Percentiles rank a stretch among this genome's conserved stretches.
Evolutionary conservation across 805 yeast species (phyloP).

Genomic region (Starmera dryadoides): DNA sequence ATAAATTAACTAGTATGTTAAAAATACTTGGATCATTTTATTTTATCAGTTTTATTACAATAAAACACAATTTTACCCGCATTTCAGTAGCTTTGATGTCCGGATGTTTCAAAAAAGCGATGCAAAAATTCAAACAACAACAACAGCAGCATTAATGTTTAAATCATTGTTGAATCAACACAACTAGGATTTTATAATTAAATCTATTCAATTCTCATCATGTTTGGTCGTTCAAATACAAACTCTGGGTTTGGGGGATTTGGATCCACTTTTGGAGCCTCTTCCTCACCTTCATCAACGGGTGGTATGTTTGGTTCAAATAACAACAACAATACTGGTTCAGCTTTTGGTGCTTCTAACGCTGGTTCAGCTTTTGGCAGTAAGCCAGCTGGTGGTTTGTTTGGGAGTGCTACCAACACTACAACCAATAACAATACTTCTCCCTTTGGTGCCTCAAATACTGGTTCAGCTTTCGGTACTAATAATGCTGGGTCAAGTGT

Average conservation of each 20-base stretch:
- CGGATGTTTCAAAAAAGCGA: background rate
- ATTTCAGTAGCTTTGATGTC: background rate
- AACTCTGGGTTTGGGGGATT: conserved; percentile 25
- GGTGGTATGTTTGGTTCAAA: conserved; percentile 17
- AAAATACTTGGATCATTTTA: too few species aligned
- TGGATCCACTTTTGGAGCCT: conserved; percentile 21
- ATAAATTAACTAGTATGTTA: too few species aligned
- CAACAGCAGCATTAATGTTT: too few species aligned
- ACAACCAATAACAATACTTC: conserved; percentile 6
- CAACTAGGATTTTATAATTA: too few species aligned
- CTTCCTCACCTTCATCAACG: conserved; percentile 14
- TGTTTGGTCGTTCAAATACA: conserved; percentile 21
- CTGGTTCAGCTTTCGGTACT: conserved; percentile 16
- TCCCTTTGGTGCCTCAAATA: conserved; percentile 17
- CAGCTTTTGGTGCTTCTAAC: conserved; percentile 16
- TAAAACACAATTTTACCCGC: background rate
- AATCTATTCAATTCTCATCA: background rate
- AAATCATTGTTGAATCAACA: too few species aligned
- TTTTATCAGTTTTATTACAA: background rate
- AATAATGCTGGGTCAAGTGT: conserved; percentile 21
- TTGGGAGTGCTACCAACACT: background rate
- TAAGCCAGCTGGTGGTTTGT: background rate
- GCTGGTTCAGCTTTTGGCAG: conserved; percentile 29
- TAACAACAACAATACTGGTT: conserved; percentile 8
- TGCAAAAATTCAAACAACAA: background rate